Evolutionary conservation across 2,329 filamentous ascomycete species (phyloP).

Genomic region (Xylariaceae sp.): DNA sequence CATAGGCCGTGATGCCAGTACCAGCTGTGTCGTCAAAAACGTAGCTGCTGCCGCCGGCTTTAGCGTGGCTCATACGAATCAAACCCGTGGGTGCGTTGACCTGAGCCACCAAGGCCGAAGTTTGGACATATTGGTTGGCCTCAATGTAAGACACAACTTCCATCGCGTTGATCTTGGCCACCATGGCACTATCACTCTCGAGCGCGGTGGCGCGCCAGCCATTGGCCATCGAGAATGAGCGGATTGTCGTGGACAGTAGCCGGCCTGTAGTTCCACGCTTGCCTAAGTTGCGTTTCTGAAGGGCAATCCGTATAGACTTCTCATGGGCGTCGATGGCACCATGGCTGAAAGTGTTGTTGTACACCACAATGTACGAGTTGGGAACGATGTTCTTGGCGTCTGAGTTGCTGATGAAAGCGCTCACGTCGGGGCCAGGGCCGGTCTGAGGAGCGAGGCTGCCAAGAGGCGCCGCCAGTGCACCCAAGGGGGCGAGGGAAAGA

Average conservation of each 20-base stretch:
- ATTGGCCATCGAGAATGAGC: conserved; percentile 43
- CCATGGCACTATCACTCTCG: conserved; percentile 49
- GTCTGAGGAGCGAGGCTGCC: conserved; percentile 19
- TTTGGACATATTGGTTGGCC: conserved; percentile 47
- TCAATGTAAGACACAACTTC: conserved; percentile 51
- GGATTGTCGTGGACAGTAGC: conserved; percentile 45
- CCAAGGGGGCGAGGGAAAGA: conserved; percentile 29
- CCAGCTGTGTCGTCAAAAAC: conserved; percentile 52
- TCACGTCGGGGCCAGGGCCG: conserved; percentile 26
- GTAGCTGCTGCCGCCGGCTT: conserved; percentile 38
- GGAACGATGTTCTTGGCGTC: conserved; percentile 47
- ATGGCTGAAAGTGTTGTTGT: conserved; percentile 51
- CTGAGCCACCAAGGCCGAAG: conserved; percentile 46
- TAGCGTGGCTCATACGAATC: conserved; percentile 47
- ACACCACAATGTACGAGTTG: conserved; percentile 62
- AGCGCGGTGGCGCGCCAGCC: conserved; percentile 52
- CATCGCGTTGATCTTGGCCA: conserved; percentile 46
- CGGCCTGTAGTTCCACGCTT: conserved; percentile 48
- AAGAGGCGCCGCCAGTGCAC: conserved; percentile 26
- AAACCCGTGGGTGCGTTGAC: conserved; percentile 51
- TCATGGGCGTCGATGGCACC: conserved; percentile 49
- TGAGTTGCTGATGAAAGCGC: conserved; percentile 48
- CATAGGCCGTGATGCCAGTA: conserved; percentile 55
- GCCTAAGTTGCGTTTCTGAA: conserved; percentile 55
- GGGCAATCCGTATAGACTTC: conserved; percentile 42